Percentiles rank a stretch among this genome's conserved stretches.
Evolutionary conservation across 2,329 filamentous ascomycete species (phyloP).

Genomic region (Aspergillus arachidicola): DNA sequence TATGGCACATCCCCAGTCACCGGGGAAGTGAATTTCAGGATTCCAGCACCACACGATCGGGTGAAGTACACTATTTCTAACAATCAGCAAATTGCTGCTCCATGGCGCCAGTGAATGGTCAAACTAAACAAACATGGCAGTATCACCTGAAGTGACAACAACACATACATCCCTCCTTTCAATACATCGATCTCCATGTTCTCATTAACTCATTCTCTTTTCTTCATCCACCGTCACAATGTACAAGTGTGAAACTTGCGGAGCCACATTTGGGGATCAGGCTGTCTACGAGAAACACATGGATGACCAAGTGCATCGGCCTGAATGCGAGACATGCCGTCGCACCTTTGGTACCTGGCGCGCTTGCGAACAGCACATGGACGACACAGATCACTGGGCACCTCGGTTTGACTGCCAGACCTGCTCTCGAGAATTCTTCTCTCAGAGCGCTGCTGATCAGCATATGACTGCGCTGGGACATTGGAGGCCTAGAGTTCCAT

Average conservation of each 20-base stretch:
- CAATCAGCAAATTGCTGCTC: too few species aligned
- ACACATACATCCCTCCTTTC: too few species aligned
- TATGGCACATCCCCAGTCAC: too few species aligned
- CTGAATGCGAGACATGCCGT: conserved; percentile 28
- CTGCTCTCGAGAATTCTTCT: conserved; percentile 29
- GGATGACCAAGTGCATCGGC: conserved; percentile 26
- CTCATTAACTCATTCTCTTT: neutral
- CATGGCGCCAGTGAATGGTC: too few species aligned
- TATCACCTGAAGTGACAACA: too few species aligned
- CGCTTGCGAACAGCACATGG: conserved; percentile 27
- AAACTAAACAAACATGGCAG: too few species aligned
- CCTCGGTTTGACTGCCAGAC: conserved; percentile 32
- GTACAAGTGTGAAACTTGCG: conserved; percentile 20
- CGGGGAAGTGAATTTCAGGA: too few species aligned
- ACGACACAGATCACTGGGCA: conserved; percentile 21
- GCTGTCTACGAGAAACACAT: conserved; percentile 22
- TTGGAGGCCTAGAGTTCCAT: conserved; percentile 26
- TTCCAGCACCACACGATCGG: too few species aligned
- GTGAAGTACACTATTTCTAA: too few species aligned
- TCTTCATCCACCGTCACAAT: neutral
- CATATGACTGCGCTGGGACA: conserved; percentile 37
- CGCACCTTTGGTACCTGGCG: conserved; percentile 13
- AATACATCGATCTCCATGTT: too few species aligned
- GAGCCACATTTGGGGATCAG: conserved; percentile 10
- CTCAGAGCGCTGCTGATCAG: conserved; percentile 25